phyloP scores from a whole-genome alignment of 2,329 filamentous ascomycete genomes.

The Ustulina deusta region DNA sequence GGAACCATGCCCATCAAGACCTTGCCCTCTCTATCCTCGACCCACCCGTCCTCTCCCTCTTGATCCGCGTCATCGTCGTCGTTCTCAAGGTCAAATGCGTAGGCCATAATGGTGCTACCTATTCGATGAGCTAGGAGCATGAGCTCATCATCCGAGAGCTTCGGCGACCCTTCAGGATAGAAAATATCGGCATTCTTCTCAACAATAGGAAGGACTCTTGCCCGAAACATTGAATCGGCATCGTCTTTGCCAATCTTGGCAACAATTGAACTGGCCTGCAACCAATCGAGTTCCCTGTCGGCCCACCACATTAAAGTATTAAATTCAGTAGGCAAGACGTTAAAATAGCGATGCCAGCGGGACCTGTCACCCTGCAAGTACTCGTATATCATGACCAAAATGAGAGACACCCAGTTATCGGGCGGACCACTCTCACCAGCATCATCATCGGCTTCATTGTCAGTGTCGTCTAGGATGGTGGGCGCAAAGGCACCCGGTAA shows the following conservation, averaged over 20 bases:
- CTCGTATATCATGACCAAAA: slow-evolving; percentile 86
- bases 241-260: slow-evolving; percentile 79
- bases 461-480: slow-evolving; percentile 51
- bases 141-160: slow-evolving; percentile 59
- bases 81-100: slow-evolving; percentile 83
- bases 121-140: slow-evolving; percentile 76
- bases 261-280: slow-evolving; percentile 82
- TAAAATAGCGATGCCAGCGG: slow-evolving; percentile 81
- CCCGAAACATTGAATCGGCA: slow-evolving; percentile 76
- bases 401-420: slow-evolving; percentile 70
- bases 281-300: slow-evolving; percentile 73
- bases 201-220: slow-evolving; percentile 64
- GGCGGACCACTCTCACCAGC: slow-evolving; percentile 52
- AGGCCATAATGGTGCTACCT: slow-evolving; percentile 92
- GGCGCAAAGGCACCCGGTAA: slow-evolving; percentile 66
- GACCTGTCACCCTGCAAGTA: slow-evolving; percentile 69
- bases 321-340: slow-evolving; percentile 77
- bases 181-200: slow-evolving; percentile 61
- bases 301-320: slow-evolving; percentile 94
- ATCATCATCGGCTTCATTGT: slow-evolving; percentile 56
- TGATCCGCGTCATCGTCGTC: slow-evolving; percentile 64
- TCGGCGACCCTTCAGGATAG: slow-evolving; percentile 52
- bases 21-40: slow-evolving; percentile 70
- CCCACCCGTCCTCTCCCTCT: slow-evolving; percentile 72
- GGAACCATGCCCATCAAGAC: slow-evolving; percentile 86